Conservation (phyloP, 768 basidiomycete species). For the Boletus coccyginus region DNA sequence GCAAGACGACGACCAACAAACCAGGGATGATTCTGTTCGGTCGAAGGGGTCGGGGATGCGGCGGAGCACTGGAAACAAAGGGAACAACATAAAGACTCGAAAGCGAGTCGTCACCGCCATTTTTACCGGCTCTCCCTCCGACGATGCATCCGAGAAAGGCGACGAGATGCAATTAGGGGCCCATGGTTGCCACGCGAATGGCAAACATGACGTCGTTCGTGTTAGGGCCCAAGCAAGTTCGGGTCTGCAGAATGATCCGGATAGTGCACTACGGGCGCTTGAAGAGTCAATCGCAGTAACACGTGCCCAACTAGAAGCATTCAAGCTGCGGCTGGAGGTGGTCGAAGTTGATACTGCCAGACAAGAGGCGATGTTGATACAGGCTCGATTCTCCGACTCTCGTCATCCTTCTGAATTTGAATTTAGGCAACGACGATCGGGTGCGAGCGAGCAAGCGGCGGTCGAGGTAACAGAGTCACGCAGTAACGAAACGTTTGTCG, state of each 20-base stretch:
- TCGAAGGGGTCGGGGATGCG: background rate
- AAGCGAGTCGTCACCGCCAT: constrained; percentile 31
- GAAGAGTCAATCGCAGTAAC: constrained; percentile 25
- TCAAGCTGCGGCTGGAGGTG: constrained; percentile 26
- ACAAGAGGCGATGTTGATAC: constrained; percentile 9
- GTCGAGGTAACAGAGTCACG: background rate
- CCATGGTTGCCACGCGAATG: background rate
- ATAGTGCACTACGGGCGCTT: constrained; percentile 13
- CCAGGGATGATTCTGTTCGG: background rate
- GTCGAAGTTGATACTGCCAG: constrained; percentile 23
- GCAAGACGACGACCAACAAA: background rate
- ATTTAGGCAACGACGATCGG: background rate
- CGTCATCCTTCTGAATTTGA: background rate
- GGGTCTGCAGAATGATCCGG: constrained; percentile 1
- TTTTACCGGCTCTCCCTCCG: constrained; percentile 20
- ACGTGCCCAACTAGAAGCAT: constrained; percentile 23
- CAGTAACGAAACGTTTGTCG: background rate
- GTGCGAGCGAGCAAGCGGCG: background rate
- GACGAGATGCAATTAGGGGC: background rate
- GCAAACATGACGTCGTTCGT: background rate
- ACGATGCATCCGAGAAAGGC: background rate
- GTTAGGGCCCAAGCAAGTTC: background rate
- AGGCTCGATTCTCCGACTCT: background rate
- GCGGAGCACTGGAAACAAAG: constrained; percentile 6
- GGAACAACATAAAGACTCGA: constrained; percentile 7